Conservation (phyloP, 176 grass and related monocot species). For the Canna indica region DNA sequence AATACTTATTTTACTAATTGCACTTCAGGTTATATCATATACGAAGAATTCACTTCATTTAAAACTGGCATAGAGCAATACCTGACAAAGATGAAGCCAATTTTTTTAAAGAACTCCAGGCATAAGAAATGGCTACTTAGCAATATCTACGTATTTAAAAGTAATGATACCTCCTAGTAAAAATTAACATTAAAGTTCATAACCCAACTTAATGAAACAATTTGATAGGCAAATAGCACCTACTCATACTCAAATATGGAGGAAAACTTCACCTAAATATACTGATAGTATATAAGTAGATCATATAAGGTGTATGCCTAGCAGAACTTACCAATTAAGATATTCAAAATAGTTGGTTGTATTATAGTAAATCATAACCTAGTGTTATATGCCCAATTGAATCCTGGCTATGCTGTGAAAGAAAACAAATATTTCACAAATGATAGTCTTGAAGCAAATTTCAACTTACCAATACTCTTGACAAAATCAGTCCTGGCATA, state of each 20-base stretch:
- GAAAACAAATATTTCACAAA: background rate
- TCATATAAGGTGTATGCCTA: background rate
- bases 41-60: too few species aligned
- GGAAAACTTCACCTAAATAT: background rate
- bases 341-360: background rate
- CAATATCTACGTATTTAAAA: background rate
- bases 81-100: background rate
- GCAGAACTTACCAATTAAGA: background rate
- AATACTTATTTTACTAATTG: too few species aligned
- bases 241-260: background rate
- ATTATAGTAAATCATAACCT: background rate
- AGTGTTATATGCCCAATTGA: background rate
- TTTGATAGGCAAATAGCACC: background rate
- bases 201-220: background rate
- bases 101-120: background rate
- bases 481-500: conserved; percentile 86
- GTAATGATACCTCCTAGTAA: background rate
- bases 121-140: background rate
- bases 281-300: background rate
- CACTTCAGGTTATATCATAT: too few species aligned
- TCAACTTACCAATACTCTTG: conserved; percentile 72
- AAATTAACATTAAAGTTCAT: too few species aligned
- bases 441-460: background rate
- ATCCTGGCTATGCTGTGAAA: background rate
- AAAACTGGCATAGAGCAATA: too few species aligned